Evolutionary conservation across 164 flowering plant genomes (phyloP).

Genomic region (Chimonanthus salicifolius): DNA sequence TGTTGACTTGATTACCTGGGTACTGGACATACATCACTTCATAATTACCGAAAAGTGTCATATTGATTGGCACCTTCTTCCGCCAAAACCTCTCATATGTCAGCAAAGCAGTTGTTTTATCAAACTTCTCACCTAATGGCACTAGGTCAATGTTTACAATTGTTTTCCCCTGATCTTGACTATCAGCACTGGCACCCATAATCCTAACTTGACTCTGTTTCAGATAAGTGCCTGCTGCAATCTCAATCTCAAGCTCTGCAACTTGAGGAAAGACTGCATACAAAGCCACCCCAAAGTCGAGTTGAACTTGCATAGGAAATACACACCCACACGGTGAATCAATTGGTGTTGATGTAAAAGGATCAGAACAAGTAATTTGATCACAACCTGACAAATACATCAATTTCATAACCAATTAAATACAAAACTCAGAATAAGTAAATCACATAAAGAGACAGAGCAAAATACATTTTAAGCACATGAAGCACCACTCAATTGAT

Average conservation of each 20-base stretch:
- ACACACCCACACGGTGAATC: constrained; percentile 97
- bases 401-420: not conserved
- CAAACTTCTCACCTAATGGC: constrained; percentile 92
- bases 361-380: constrained; percentile 64
- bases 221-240: constrained; percentile 82
- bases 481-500: not conserved
- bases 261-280: constrained; percentile 70
- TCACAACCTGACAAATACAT: constrained; percentile 59
- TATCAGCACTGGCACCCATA: constrained; percentile 84
- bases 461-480: not conserved
- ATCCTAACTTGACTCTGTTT: constrained; percentile 89
- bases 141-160: constrained; percentile 78
- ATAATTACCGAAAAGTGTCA: constrained; percentile 75
- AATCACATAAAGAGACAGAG: not conserved
- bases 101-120: constrained; percentile 78
- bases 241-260: constrained; percentile 74
- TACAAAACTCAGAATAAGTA: not conserved
- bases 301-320: constrained; percentile 82
- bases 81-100: constrained; percentile 70
- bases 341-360: constrained; percentile 69
- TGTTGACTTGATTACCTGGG: constrained; percentile 48
- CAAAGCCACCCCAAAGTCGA: constrained; percentile 63
- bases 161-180: constrained; percentile 67
- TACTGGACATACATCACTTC: constrained; percentile 56
- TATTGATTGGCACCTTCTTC: constrained; percentile 67